These are phyloP conservation scores for Apophysomyces variabilis DNA, from an alignment of 371 early-diverging fungal species.

Conservation along the genomic window DNA sequence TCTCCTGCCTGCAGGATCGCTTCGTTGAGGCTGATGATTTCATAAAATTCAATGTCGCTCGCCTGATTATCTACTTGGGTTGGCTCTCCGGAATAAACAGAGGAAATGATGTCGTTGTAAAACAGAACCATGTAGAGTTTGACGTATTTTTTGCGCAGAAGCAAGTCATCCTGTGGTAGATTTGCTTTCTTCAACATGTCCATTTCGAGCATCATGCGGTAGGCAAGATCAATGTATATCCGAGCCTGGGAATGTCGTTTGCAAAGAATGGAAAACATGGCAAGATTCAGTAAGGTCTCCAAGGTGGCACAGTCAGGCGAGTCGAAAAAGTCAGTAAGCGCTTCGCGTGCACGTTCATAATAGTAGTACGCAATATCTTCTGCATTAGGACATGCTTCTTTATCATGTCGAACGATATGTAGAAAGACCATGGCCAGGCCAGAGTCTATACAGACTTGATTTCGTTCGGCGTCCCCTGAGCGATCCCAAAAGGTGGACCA, in stretches of 20 bases:
- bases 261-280: constrained; percentile 34
- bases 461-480: constrained; percentile 31
- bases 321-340: constrained; percentile 40
- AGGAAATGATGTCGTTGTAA: constrained; percentile 29
- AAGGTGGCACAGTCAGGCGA: constrained; percentile 35
- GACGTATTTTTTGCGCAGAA: constrained; percentile 27
- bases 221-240: constrained; percentile 33
- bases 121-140: constrained; percentile 32
- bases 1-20: constrained; percentile 13
- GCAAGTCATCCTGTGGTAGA: constrained; percentile 22
- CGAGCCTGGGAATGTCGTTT: constrained; percentile 39
- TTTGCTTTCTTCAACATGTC: constrained; percentile 19
- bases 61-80: constrained; percentile 24
- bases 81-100: constrained; percentile 25
- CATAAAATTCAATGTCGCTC: constrained; percentile 36
- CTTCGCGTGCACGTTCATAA: constrained; percentile 37
- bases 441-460: constrained; percentile 38
- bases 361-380: constrained; percentile 36
- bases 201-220: constrained; percentile 31
- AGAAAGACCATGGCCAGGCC: constrained; percentile 38
- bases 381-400: constrained; percentile 30
- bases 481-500: constrained; percentile 40
- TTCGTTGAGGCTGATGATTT: constrained; percentile 28
- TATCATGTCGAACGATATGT: constrained; percentile 40
- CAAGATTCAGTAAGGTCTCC: constrained; percentile 34